Evolutionary conservation across 2,329 filamentous ascomycete species (phyloP), one percentile per base, ranked within the genome.

Genomic region (Fusarium sp.): DNA sequence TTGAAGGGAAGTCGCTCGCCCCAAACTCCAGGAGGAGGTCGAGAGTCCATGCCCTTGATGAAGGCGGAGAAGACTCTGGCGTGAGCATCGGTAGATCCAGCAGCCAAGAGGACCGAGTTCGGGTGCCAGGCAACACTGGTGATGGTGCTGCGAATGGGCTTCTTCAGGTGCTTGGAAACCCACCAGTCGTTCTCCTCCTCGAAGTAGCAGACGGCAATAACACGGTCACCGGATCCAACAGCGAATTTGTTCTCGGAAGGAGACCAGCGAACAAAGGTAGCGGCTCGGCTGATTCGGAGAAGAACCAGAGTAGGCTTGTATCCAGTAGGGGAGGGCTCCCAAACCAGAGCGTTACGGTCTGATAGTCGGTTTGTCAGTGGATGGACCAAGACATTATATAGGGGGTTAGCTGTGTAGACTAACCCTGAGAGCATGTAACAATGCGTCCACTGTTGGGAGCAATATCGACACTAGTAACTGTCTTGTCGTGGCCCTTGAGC

Each of bases 181-280:
- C 96, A 99, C 96, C 96, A 99, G 84, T 99, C 94, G 82, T 99
- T 98, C 82, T 99, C 96, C 80, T 97, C 93, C 78, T 99, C 96
- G 75, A 99, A 99, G 84, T 98, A 98, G 86, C 96, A 99, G 73
- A 98, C 88, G 40, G 96, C 94, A 76, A 99, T 97, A 70, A 97
- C 92, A 69, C 96, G 91, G 74, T 97, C 96, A 66, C 96, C 96
- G 28, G 94, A 98, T 64, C 96, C 96, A 26, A 98, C 96, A 55
- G 96, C 96, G 80, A 99, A 99, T 82, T 99, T 99, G 79, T 91
- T 92, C 85, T 99, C 96, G 22, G 92, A 95, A 4, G 96, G 96
- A 22, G 94, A 97, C 96, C 96, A 99, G 76, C 96, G 93, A 51
- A 98, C 96, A 77, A 95, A 98, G 0, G 96, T 99, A 6, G 96